phyloP scores from a whole-genome alignment of 2,329 filamentous ascomycete species.

The Claviceps paspali region DNA sequence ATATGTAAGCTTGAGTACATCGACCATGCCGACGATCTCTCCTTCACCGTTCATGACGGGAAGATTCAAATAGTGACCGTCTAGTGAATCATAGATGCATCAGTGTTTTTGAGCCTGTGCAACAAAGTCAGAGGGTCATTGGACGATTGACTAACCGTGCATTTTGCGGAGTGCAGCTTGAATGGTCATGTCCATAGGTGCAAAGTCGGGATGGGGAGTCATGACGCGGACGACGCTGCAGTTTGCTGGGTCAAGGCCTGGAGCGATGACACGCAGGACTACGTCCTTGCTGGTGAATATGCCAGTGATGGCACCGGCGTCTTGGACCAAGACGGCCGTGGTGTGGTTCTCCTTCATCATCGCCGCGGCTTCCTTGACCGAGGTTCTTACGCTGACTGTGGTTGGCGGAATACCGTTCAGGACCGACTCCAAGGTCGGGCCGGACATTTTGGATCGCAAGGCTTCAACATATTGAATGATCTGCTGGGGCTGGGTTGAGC shows the following conservation, averaged over 20 bases:
- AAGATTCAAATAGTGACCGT: constrained; percentile 94
- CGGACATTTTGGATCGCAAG: constrained; percentile 90
- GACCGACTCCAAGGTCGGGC: constrained; percentile 87
- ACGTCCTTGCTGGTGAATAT: constrained; percentile 99
- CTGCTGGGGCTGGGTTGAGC: constrained; percentile 90
- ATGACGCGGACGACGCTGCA: constrained; percentile 98
- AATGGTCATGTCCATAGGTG: constrained; percentile 97
- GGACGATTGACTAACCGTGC: constrained; percentile 55
- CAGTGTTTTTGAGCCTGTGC: no score
- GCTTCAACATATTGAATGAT: constrained; percentile 99
- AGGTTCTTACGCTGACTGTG: constrained; percentile 89
- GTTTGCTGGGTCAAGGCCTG: constrained; percentile 80
- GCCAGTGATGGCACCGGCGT: constrained; percentile 92
- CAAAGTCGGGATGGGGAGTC: constrained; percentile 98
- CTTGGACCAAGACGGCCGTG: constrained; percentile 88
- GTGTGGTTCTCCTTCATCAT: constrained; percentile 99
- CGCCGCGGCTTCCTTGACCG: constrained; percentile 86
- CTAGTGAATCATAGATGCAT: no score
- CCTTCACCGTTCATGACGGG: constrained; percentile 96
- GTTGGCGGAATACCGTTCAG: constrained; percentile 82
- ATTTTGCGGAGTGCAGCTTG: constrained; percentile 96
- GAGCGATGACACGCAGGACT: constrained; percentile 91
- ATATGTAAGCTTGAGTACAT: constrained; percentile 95
- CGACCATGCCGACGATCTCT: constrained; percentile 98
- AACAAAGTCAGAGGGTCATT: background rate